Base-by-base conservation (phyloP, 805 yeast species). In the Yarrowia keelungensis region DNA sequence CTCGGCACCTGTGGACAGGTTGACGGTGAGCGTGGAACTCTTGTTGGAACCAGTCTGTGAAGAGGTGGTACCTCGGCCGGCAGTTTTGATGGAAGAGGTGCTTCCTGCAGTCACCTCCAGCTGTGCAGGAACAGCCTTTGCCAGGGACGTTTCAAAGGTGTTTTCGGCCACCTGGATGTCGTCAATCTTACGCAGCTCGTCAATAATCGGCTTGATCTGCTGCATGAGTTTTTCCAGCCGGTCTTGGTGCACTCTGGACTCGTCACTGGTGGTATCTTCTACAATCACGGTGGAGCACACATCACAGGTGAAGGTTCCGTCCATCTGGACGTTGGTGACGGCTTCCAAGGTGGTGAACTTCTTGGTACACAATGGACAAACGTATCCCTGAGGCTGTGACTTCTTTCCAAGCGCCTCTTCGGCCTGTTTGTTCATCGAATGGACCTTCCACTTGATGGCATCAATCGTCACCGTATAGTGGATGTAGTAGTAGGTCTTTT, bases 401-500 rank as follows among this genome's bases (percentile, higher is more conserved):
- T 89, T 90, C 46, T 87, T 90, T 65, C 91, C 88, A 79, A 94
- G 85, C 74, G 92, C 97, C 71, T 89, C 91, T 75, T 91, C 91
- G 69, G 93, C 82, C 68, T 83, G 77, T 73, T 88, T 89, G 14
- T 91, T 98, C 36, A 95, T 84, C 58, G 90, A 86, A 77, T 94
- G 97, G 70, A 94, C 90, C 75, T 93, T 92, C 98, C 98, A 95
- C 79, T 95, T 95, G 76, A 95, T 87, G 3, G 97, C 87, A 79
- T 95, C 99, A 49, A 95, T 91, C 0, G 98, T 97, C 77, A 92
- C 97, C 2, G 97, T 91, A 76, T 86, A 87, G 75, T 92, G 97
- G 68, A 94, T 88, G 77, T 86, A 95, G 79, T 89, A 95, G 74
- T 92, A 92, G 2, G 94, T 89, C 73, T 93, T 84, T 35, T 88